Evolutionary conservation across 2,329 filamentous ascomycete genomes (phyloP), one percentile per base, ranked within the genome.

Genomic region (Claviceps spartinae): DNA sequence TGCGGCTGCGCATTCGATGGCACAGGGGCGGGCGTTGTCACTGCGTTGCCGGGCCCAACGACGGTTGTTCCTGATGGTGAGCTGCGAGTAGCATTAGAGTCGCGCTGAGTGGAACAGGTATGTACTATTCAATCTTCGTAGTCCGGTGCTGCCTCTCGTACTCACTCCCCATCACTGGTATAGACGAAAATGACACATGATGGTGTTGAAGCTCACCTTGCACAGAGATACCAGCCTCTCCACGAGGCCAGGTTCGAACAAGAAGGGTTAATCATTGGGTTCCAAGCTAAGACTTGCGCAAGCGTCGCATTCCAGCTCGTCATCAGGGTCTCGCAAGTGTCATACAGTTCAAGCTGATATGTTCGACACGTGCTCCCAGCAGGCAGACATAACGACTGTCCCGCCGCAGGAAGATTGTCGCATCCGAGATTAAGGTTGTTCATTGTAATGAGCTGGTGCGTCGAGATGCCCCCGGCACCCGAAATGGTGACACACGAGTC

Each of bases 361-460:
- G 38, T 34, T 16, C 38, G 18, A 40, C 48, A 49, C 2, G 38
- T 43, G 41, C 13, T 24, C 9, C 20, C 20, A 7, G 22, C 9
- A 16, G 38, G 48, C 38, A 49, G 26, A 20, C 48, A 49, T 13
- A 49, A 14, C 24, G 48, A 18, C 16, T 41, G 36, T 16, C 48
- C 48, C 9, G 34, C 48, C 9, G 36, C 36, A 9, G 48, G 48
- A 22, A 49, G 22, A 49, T 26, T 42, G 48, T 49, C 38, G 24
- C 48, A 49, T n/a, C 37, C 48, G 37, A 49, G 36, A 40, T 49
- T 34, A n/a, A 49, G 48, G 4, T 34, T 42, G 20, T 49, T 49
- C 26, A 8, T 16, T 13, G 7, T 34, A 24, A 49, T 49, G 20
- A 43, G 37, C 37, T 41, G 20, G 8, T 49, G 16, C 13, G 48